phyloP scores from a whole-genome alignment of 306 rosid species.

The Quercus aquifolioides region DNA sequence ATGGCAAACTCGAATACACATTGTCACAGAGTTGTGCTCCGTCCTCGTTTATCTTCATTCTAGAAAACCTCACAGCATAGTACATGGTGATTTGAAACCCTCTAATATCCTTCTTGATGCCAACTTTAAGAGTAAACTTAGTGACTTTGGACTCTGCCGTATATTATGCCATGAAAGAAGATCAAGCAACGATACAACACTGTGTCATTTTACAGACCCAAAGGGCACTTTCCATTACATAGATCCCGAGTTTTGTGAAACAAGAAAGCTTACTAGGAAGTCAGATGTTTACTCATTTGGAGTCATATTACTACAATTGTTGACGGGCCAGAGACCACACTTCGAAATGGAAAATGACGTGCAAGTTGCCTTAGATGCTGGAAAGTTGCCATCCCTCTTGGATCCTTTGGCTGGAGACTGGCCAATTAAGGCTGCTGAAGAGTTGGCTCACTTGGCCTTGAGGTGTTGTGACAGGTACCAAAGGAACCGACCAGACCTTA shows the following conservation, averaged over 20 bases:
- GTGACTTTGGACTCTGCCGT: constrained; percentile 58
- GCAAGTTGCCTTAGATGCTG: constrained; percentile 25
- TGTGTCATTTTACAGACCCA: constrained; percentile 34
- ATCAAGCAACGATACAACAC: constrained; percentile 26
- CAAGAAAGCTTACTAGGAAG: constrained; percentile 46
- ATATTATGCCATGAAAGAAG: constrained; percentile 22
- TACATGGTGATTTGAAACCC: constrained; percentile 60
- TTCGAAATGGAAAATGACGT: constrained; percentile 33
- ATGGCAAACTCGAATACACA: constrained; percentile 48
- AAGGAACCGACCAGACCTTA: constrained; percentile 42
- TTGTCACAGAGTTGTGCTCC: constrained; percentile 46
- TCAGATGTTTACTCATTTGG: constrained; percentile 58
- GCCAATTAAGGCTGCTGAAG: constrained; percentile 49
- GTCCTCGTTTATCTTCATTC: constrained; percentile 51
- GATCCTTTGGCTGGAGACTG: constrained; percentile 59
- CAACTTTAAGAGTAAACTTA: constrained; percentile 45
- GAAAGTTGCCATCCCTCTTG: constrained; percentile 33
- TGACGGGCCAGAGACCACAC: constrained; percentile 36
- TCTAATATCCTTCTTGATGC: constrained; percentile 46
- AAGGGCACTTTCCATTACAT: constrained; percentile 41
- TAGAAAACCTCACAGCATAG: constrained; percentile 41
- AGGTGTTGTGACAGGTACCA: constrained; percentile 46
- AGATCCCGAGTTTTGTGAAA: constrained; percentile 43
- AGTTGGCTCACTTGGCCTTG: constrained; percentile 42
- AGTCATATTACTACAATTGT: constrained; percentile 33